phyloP scores from a whole-genome alignment of 208 protist genomes.

The Angomonas ambiguus region DNA sequence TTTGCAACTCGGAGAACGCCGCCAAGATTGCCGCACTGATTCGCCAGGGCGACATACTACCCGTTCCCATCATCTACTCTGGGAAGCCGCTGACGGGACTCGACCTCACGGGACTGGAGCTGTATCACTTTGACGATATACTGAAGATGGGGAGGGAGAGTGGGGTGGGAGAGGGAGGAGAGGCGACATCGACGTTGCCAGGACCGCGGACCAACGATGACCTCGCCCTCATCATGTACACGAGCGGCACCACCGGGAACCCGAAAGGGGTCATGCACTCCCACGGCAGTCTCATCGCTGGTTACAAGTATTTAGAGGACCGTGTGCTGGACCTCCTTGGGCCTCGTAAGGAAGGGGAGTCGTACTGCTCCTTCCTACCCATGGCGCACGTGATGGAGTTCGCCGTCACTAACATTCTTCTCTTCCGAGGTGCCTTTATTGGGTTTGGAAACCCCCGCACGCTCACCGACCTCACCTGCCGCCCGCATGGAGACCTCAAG shows the following conservation, averaged over 20 bases:
- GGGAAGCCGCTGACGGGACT: conserved; percentile 27
- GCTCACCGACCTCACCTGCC: conserved; percentile 55
- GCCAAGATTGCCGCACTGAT: conserved; percentile 37
- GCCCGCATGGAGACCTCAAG: conserved; percentile 73
- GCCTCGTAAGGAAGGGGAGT: conserved; percentile 37
- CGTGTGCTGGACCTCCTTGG: conserved; percentile 16
- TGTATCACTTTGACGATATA: conserved; percentile 46
- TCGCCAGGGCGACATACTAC: conserved; percentile 19
- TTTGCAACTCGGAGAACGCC: conserved; percentile 50
- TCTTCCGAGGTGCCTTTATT: conserved; percentile 58
- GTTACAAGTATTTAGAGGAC: conserved; percentile 18
- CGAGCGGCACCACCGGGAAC: conserved; percentile 86
- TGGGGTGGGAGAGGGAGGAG: too few relatives aligned
- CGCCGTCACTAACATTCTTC: conserved; percentile 55
- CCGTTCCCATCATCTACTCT: conserved; percentile 34
- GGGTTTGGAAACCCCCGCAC: conserved; percentile 76
- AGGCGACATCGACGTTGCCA: too few relatives aligned
- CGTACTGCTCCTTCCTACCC: conserved; percentile 85
- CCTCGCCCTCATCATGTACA: conserved; percentile 62
- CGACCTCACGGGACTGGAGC: conserved; percentile 18
- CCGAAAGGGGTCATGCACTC: conserved; percentile 89
- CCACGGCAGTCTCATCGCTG: conserved; percentile 48
- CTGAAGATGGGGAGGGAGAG: conserved; percentile 27
- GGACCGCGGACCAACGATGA: conserved; percentile 31
- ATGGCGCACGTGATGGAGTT: conserved; percentile 92